Evolutionary conservation across 345 rosid genomes (phyloP).

Genomic region (Laguncularia racemosa): DNA sequence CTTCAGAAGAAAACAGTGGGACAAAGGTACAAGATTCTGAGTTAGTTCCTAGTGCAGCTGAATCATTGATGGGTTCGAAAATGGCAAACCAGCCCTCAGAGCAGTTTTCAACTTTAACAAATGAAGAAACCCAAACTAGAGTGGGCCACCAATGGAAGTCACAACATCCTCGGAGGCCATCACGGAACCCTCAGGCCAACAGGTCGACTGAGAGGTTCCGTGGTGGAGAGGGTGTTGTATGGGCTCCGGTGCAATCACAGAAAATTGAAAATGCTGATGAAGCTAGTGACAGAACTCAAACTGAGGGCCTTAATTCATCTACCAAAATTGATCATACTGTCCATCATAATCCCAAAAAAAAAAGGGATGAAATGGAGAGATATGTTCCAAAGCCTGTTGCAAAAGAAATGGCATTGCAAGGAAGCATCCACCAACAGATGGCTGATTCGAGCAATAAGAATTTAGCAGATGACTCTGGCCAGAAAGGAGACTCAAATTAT

Average conservation of each 20-base stretch:
- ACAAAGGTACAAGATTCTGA: slow-evolving; percentile 33
- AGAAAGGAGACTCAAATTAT: slow-evolving; percentile 26
- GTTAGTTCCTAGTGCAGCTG: slow-evolving; percentile 17
- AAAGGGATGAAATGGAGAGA: slow-evolving; percentile 90
- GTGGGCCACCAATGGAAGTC: slow-evolving; percentile 53
- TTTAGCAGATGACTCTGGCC: slow-evolving; percentile 21
- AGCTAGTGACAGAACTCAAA: slow-evolving; percentile 27
- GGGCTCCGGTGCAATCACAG: slow-evolving; percentile 82
- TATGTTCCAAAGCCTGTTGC: slow-evolving; percentile 80
- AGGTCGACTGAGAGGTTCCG: slow-evolving; percentile 51
- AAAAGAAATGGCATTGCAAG: slow-evolving; percentile 81
- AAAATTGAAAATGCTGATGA: slow-evolving; percentile 49
- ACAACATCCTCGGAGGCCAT: slow-evolving; percentile 55
- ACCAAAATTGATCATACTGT: slow-evolving; percentile 44
- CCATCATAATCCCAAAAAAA: slow-evolving; percentile 54
- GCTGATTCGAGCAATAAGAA: slow-evolving; percentile 29
- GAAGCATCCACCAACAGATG: slow-evolving; percentile 29
- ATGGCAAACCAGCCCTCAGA: slow-evolving; percentile 44
- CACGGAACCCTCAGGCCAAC: slow-evolving; percentile 38
- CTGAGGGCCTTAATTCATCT: slow-evolving; percentile 30
- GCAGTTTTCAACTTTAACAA: slow-evolving; percentile 29
- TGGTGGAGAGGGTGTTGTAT: slow-evolving; percentile 49
- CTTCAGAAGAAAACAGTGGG: slow-evolving; percentile 29
- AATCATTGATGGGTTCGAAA: slow-evolving; percentile 22
- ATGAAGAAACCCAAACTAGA: slow-evolving; percentile 47